These are phyloP conservation scores for Heliamphora ciliata DNA, from an alignment of 179 eudicot species.

Conservation along the genomic window DNA sequence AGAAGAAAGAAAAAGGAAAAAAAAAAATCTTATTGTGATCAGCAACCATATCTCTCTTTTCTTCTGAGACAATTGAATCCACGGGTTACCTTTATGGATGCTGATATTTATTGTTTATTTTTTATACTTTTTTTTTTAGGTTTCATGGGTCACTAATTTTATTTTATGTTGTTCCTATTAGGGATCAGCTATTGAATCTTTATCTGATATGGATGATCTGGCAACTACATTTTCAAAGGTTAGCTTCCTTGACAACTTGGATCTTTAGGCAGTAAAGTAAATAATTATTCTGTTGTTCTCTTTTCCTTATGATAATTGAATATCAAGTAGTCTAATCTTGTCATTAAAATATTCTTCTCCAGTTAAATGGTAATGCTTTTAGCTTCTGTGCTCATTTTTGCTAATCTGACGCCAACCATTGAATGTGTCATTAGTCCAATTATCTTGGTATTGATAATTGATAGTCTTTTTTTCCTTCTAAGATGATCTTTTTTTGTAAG, in stretches of 20 bases:
- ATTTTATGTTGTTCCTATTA: slow-evolving; percentile 16
- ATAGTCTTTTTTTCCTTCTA: neutral
- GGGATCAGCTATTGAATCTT: slow-evolving; percentile 56
- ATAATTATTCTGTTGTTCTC: neutral
- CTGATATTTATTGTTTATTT: neutral
- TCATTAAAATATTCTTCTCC: neutral
- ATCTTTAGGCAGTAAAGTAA: neutral
- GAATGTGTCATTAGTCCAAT: neutral
- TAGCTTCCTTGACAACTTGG: slow-evolving; percentile 17
- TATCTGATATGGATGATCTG: slow-evolving; percentile 76
- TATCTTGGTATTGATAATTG: neutral
- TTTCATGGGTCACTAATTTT: neutral
- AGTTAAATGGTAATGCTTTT: neutral
- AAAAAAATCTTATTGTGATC: neutral
- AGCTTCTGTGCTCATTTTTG: neutral
- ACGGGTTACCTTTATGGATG: too few relatives aligned
- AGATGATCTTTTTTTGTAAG: neutral
- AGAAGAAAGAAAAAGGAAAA: neutral
- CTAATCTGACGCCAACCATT: neutral
- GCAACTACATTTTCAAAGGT: slow-evolving; percentile 84
- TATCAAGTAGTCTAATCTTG: neutral
- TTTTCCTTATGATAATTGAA: neutral
- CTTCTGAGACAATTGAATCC: neutral
- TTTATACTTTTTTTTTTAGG: neutral
- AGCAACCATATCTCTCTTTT: neutral